Base-by-base conservation (phyloP, 257 asterid genomes). In the Solanum bulbocastanum region DNA sequence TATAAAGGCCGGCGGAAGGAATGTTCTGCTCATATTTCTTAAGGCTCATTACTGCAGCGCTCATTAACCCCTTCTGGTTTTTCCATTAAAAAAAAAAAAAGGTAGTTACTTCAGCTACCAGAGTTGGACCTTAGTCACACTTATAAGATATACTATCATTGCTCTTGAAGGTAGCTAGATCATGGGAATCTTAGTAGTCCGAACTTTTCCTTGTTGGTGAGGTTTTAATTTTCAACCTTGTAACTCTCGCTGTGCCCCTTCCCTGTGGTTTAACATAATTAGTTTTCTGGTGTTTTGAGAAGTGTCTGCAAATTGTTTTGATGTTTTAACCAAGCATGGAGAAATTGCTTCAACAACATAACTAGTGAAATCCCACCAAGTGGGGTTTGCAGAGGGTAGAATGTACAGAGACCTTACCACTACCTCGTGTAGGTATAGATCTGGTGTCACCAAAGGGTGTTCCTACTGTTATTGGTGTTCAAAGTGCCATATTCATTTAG, bases 391-490 rank as follows among this genome's bases (percentile, higher is more conserved):
- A 0, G 60, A 52, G 23, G 60, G 0, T 52, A 52, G 60, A 52
- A 52, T 52, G 1, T 52, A 16, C 23, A 52, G 9, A 52, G 9
- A 1, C 62, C 62, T 52, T 52, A 52, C 62, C 1, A 52, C 23
- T 52, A 52, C 23, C 10, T 52, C 10, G 62, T 6, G 23, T 23
- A 52, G 62, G 95, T 75, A 94, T 95, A 88, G 98, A 98, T 49
- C 39, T 94, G 88, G 96, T 91, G 89, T 95, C 91, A 93, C 94
- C 84, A 95, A 93, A 91, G 94, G 25, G 27, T 22, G 98, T 95
- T 30, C 99, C 98, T 76, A 95, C 98, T 90, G 98, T 94, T 44
- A 95, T 96, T 76, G 98, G 98, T 89, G 99, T 96, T 94, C 86
- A 94, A 90, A 91, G 91, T 93, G 93, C 96, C 99, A 5, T 96